Evolutionary conservation across 495 filamentous ascomycete genomes (phyloP), one percentile per base, ranked within the genome.

Genomic region (Bryoglossum gracile): DNA sequence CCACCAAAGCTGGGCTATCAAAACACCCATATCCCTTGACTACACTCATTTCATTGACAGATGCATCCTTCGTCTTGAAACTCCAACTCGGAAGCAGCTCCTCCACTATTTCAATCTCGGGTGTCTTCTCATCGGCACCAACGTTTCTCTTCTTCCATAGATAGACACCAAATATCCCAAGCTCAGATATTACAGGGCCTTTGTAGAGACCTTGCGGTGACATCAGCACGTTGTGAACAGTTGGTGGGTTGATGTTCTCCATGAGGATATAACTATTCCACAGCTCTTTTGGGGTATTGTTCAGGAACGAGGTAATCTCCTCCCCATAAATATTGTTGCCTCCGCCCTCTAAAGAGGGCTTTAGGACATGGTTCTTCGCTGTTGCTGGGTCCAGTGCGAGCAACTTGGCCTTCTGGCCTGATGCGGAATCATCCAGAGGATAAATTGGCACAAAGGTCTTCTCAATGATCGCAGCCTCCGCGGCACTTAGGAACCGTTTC

Each of bases 331-430:
- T 77, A 60, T 98, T 98, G 61, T 96, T 95, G 0, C 91, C 92
- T 8, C 92, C 92, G 1, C 91, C 92, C 63, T 96, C 92, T 17
- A 91, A 78, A 63, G 95, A 91, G 4, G 92, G 92, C 64, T 98
- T 98, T 44, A 96, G 76, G 8, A 98, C 89, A 64, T 94, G 90
- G 13, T 74, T 69, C 49, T 67, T 56, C 30, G 84, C 81, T 0
- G 71, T 76, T 37, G 77, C 68, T 0, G 78, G 69, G 54, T 91
- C 76, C 19, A 77, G 74, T 2, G 91, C 91, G 3, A 95, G 72
- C 23, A 74, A 66, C 11, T 80, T 76, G 13, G 89, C 92, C 35
- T 76, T 69, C 14, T 68, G 57, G 0, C 91, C 88, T 11, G 72
- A 72, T n/a, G 74, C 60, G 3, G 80, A 82, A 11, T 77, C 68